Percentiles rank a stretch among this genome's conserved stretches.
These are phyloP conservation scores for Suhomyces taliae DNA, from an alignment of 1,139 yeast species.

Conservation along the genomic window DNA sequence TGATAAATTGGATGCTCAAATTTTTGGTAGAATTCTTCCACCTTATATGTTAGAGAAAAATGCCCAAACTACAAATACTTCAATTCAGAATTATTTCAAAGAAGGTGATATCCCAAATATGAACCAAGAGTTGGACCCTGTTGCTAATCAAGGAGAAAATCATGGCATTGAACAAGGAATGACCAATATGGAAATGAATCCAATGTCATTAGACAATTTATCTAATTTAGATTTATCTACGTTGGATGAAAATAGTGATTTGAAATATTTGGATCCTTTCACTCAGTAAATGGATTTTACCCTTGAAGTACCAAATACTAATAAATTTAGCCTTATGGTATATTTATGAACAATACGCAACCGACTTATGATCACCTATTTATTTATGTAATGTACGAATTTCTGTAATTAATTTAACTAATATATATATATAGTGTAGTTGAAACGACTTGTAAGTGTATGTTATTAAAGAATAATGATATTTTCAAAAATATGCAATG, in stretches of 20 bases:
- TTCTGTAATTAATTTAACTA: background rate
- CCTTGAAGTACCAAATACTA: background rate
- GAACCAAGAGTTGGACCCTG: background rate
- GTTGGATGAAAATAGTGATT: slow-evolving; percentile 15
- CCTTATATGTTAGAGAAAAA: slow-evolving; percentile 68
- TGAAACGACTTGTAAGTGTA: too few relatives aligned
- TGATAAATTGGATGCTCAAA: slow-evolving; percentile 79
- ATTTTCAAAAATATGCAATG: background rate
- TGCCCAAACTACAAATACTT: slow-evolving; percentile 3
- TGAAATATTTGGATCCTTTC: slow-evolving; percentile 16
- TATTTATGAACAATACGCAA: background rate
- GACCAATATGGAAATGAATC: background rate
- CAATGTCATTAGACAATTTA: slow-evolving; percentile 12
- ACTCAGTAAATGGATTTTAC: slow-evolving; percentile 1
- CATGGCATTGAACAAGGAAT: background rate
- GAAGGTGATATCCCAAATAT: background rate
- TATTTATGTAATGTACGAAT: background rate
- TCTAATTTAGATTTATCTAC: slow-evolving; percentile 23
- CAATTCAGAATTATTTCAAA: background rate
- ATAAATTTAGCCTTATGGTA: background rate
- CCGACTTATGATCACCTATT: background rate
- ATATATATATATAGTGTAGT: background rate
- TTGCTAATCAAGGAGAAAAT: background rate
- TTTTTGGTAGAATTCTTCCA: slow-evolving; percentile 80
- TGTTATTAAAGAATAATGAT: too few relatives aligned